Evolutionary conservation across 495 filamentous ascomycete species (phyloP), one percentile per base, ranked within the genome.

Genomic region (Hypoxylon lenormandii): DNA sequence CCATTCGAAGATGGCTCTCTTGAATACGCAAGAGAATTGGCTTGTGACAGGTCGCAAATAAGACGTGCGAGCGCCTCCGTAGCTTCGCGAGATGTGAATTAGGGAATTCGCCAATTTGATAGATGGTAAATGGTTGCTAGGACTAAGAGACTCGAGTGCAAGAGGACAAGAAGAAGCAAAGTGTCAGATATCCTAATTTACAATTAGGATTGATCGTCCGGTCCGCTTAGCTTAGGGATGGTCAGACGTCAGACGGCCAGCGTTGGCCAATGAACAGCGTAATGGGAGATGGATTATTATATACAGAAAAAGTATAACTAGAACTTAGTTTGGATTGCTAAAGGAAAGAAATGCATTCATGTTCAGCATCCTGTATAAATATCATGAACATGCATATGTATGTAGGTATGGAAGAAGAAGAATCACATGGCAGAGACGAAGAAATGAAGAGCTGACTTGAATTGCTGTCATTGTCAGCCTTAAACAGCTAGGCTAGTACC

Each of bases 1-100:
- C 78, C 80, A 76, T 69, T 71, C 72, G 60, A 76, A 30, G 50
- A 72, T 26, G 38, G 22, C 56, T 62, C 70, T 71, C 37, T 45
- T 51, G 8, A 33, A 63, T 12, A 30, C 19, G 6, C 26, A 23
- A 12, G 45, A 46, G 43, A 53, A 52, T 38, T 16, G 54, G 51
- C 16, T 49, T 36, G 46, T 23, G 40, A 42, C 7, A 43, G 43
- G 22, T 48, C 50, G 51, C 12, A 61, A 40, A 28, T 28, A 48
- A 6, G 30, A 50, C n/a, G 13, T n/a, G 11, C 16, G 23, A 15
- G 18, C 13, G 42, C 51, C 47, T 62, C 57, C 28, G 26, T 19
- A 58, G 33, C 26, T 62, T 66, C 61, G 50, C 11, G 50, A 23
- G 42, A 51, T 16, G 54, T 21, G 40, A 51, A 64, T 51, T 28